Evolutionary conservation across 306 rosid genomes (phyloP), one percentile per base, ranked within the genome.

Genomic region (Glycine latifolia): DNA sequence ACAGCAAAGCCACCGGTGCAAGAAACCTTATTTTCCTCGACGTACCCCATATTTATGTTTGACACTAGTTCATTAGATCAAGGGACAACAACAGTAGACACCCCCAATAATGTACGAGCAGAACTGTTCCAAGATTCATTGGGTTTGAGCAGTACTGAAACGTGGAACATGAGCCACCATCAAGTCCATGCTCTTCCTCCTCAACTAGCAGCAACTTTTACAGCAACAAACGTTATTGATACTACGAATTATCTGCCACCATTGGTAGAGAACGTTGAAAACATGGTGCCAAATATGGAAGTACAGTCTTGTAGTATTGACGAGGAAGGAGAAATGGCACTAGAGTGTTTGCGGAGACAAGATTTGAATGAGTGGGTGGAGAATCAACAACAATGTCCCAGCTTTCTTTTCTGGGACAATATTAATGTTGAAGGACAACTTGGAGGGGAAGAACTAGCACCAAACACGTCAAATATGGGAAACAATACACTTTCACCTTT

Each of bases 351-450:
- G 83, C 91, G 88, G 78, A 91, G 94, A 80, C 91, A 91, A 11
- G 93, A 86, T 82, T 83, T 91, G 85, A 89, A 86, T 77, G 90
- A 91, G 39, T 93, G 97, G 97, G 93, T 89, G 66, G 94, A 84
- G 58, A 76, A 86, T 11, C 95, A 95, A 50, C 97, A 90, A 71
- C 92, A 93, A 2, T 88, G 92, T 76, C 77, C 97, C 7, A 93
- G 79, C 77, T 93, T 90, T 86, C 91, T 93, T 35, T 95, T 93
- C 69, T 95, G 99, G 99, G 99, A 95, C 70, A 87, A 43, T 43
- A 43, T 43, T 43, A 43, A 59, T 78, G 91, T 89, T 53, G 97
- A 89, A 66, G 89, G 82, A 75, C 87, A 83, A 52, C 81, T 84
- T 52, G 87, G 87, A 63, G 97, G 81, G 65, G 91, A 87, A 77